A percentile compares a stretch with the other conserved stretches of the same genome.
Conservation (phyloP, 1,284 basidiomycete genomes). For the Melampsora americana region DNA sequence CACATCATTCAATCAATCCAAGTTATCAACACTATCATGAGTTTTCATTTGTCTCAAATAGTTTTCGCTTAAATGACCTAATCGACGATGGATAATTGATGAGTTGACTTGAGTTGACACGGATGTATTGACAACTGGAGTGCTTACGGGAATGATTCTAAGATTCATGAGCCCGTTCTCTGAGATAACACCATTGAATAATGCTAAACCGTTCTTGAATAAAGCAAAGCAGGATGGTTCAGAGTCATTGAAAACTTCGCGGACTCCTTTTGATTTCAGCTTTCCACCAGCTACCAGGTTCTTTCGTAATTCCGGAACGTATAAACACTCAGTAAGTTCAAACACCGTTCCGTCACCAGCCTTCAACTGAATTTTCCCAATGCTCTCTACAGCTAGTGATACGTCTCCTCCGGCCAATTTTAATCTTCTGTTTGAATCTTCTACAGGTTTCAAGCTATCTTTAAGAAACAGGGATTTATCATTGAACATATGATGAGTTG, state of each 20-base stretch:
- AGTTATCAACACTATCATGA: not conserved
- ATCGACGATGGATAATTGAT: not conserved
- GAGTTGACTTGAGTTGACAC: not conserved
- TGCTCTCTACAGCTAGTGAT: not conserved
- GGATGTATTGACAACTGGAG: not conserved
- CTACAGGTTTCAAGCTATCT: not conserved
- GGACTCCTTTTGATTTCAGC: not conserved
- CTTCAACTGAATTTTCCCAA: not conserved
- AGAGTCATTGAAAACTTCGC: not conserved
- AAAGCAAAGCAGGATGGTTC: not conserved
- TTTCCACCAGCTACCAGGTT: not conserved
- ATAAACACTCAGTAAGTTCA: not conserved
- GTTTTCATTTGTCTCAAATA: not conserved
- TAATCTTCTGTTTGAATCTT: not conserved
- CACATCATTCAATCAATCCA: too few relatives aligned
- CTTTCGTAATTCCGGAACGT: not conserved
- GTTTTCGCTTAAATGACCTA: not conserved
- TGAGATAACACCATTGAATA: not conserved
- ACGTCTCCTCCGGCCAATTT: not conserved
- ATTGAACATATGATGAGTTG: slow-evolving; percentile 17
- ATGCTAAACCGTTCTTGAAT: not conserved
- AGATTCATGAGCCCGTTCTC: not conserved
- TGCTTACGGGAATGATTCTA: not conserved
- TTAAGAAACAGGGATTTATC: not conserved
- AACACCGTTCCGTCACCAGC: not conserved